Conservation (phyloP, 2,329 filamentous ascomycete genomes). For the Beauveria pseudobassiana region DNA sequence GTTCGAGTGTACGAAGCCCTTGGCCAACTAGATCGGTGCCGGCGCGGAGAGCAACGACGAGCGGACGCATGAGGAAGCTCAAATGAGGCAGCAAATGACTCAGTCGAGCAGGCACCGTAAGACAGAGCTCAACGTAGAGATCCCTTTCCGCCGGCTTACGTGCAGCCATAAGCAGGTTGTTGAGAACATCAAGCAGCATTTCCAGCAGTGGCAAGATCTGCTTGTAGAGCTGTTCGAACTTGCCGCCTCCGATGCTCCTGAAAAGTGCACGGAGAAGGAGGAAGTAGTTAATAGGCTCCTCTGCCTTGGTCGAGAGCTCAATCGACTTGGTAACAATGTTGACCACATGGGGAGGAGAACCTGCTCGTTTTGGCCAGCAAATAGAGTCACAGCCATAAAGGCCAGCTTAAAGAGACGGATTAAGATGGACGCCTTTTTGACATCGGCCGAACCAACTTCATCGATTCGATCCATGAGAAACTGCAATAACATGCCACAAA, state of each 20-base stretch:
- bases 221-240: constrained; percentile 97
- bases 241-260: constrained; percentile 89
- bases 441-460: constrained; percentile 85
- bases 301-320: constrained; percentile 86
- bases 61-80: constrained; percentile 91
- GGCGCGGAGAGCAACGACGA: constrained; percentile 89
- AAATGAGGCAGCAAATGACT: constrained; percentile 93
- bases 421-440: constrained; percentile 87
- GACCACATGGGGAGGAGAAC: constrained; percentile 88
- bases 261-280: constrained; percentile 87
- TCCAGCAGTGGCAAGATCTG: constrained; percentile 93
- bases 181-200: constrained; percentile 95
- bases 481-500: constrained; percentile 94
- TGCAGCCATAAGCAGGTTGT: constrained; percentile 85
- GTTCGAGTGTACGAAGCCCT: constrained; percentile 82
- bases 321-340: constrained; percentile 98
- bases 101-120: constrained; percentile 89
- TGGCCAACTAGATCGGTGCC: constrained; percentile 93
- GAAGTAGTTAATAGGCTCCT: constrained; percentile 99
- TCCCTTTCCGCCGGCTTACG: constrained; percentile 87
- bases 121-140: constrained; percentile 90
- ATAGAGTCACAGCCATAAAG: constrained; percentile 98
- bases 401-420: constrained; percentile 93
- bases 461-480: constrained; percentile 97
- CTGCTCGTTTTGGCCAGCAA: constrained; percentile 89